Evolutionary conservation across 2,329 filamentous ascomycete species (phyloP).

Genomic region (Exserohilum turcica): DNA sequence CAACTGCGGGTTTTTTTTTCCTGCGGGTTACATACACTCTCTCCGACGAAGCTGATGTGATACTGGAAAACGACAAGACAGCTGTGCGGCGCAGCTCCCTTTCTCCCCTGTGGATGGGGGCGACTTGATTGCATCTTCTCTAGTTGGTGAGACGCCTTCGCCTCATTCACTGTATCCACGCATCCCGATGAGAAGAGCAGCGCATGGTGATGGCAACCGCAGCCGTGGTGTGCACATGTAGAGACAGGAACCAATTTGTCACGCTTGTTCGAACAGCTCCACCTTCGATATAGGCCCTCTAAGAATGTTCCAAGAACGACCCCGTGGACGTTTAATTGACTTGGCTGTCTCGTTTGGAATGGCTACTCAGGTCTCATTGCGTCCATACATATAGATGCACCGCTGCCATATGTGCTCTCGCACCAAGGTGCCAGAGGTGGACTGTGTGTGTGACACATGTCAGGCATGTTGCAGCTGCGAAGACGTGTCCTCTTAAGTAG

Average conservation of each 20-base stretch:
- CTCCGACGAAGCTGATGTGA: background rate
- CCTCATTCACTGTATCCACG: background rate
- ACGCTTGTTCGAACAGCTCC: conserved; percentile 46
- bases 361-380: conserved; percentile 48
- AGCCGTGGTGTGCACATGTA: background rate
- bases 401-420: background rate
- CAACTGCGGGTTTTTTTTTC: background rate
- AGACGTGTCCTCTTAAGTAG: background rate
- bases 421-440: background rate
- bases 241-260: conserved; percentile 47
- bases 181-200: background rate
- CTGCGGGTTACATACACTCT: too few relatives aligned
- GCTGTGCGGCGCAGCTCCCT: background rate
- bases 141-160: background rate
- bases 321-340: conserved; percentile 47
- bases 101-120: background rate
- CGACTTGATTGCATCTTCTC: background rate
- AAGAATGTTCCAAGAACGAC: conserved; percentile 47
- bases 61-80: background rate
- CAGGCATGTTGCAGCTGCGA: background rate
- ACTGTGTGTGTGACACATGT: background rate
- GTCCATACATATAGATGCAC: conserved; percentile 37
- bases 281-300: conserved; percentile 48
- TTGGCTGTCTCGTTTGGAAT: conserved; percentile 37
- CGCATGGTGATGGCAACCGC: background rate